These are phyloP conservation scores for Parasitella parasitica DNA, from an alignment of 371 early-diverging fungal species.

Conservation along the genomic window DNA sequence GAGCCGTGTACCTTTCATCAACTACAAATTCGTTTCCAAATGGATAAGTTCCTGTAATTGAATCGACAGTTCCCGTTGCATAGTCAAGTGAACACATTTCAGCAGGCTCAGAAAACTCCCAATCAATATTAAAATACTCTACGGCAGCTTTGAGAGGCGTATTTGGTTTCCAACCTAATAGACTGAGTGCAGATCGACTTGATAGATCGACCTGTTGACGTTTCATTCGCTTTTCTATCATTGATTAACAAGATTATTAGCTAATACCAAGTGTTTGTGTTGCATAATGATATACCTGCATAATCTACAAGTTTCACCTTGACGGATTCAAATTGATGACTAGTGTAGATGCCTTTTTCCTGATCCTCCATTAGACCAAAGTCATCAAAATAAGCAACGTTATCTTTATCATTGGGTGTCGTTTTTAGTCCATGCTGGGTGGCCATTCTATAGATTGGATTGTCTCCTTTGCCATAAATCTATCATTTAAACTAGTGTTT, in stretches of 20 bases:
- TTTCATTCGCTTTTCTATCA: conserved; percentile 27
- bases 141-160: conserved; percentile 40
- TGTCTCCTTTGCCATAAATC: conserved; percentile 50
- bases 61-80: conserved; percentile 38
- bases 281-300: conserved; percentile 25
- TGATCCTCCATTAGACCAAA: conserved; percentile 19
- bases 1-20: conserved; percentile 27
- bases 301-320: conserved; percentile 32
- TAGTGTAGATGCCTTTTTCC: conserved; percentile 6
- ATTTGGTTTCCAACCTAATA: conserved; percentile 42
- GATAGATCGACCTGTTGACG: conserved; percentile 39
- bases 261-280: background rate
- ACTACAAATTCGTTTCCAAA: conserved; percentile 47
- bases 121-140: conserved; percentile 49
- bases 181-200: conserved; percentile 33
- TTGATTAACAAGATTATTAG: background rate
- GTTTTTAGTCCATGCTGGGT: conserved; percentile 32
- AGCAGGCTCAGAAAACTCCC: conserved; percentile 50
- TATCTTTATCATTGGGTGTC: conserved; percentile 38
- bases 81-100: conserved; percentile 47
- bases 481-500: background rate
- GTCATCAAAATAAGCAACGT: conserved; percentile 39
- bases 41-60: conserved; percentile 32
- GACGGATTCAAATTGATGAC: conserved; percentile 18
- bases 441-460: conserved; percentile 43